phyloP scores from a whole-genome alignment of 805 yeast species.

The Pichia deserticola region DNA sequence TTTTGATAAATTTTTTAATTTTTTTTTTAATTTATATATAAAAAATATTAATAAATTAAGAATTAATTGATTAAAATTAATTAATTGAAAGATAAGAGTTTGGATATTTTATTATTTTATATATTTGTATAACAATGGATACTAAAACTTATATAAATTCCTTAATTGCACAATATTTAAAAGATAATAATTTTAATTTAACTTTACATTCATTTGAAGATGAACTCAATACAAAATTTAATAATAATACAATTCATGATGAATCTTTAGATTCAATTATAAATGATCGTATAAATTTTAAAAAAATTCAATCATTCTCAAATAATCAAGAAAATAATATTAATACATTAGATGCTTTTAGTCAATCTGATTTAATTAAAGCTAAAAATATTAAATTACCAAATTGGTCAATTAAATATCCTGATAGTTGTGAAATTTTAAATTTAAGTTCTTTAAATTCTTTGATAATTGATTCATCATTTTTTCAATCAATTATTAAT shows the following conservation, averaged over 20 bases:
- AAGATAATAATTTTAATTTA: conserved; percentile 36
- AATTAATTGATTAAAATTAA: no score
- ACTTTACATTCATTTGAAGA: conserved; percentile 44
- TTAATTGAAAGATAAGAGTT: no score
- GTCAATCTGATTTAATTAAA: conserved; percentile 18
- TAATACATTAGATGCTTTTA: conserved; percentile 14
- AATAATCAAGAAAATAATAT: not conserved
- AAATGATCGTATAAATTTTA: conserved; percentile 26
- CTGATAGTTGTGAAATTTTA: conserved; percentile 8
- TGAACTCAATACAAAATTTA: conserved; percentile 33
- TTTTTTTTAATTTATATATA: no score
- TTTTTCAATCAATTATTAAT: conserved; percentile 10
- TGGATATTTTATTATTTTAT: no score
- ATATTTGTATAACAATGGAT: not conserved
- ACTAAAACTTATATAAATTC: conserved; percentile 14
- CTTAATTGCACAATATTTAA: conserved; percentile 54
- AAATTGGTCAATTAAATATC: conserved; percentile 21
- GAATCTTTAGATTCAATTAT: conserved; percentile 32
- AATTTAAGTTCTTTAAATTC: conserved; percentile 16
- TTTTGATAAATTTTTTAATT: no score
- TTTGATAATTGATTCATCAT: conserved; percentile 20
- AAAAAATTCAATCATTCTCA: conserved; percentile 2
- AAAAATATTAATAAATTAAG: no score
- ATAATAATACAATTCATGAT: conserved; percentile 17
- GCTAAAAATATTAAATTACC: conserved; percentile 16